Percentiles rank a stretch among this genome's conserved stretches.
Conservation (phyloP, 192 early-diverging fungal genomes). For the Linnemannia zychae region DNA sequence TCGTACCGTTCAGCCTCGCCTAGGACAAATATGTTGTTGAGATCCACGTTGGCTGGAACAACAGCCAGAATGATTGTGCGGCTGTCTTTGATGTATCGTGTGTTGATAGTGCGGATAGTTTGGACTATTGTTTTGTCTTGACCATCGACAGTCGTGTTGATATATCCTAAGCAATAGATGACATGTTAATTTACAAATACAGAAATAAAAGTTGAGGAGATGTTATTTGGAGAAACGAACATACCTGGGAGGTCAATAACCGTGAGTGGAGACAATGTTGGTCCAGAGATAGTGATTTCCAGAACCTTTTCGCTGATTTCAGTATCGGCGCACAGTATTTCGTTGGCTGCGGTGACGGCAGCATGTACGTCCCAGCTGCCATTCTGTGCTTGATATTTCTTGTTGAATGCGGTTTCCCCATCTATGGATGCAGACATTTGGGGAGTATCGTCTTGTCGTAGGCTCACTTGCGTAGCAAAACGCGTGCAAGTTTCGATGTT, state of each 20-base stretch:
- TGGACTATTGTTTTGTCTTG: slow-evolving; percentile 44
- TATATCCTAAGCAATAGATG: slow-evolving; percentile 19
- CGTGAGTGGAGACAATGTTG: slow-evolving; percentile 45
- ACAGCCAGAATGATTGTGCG: slow-evolving; percentile 52
- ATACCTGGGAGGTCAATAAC: slow-evolving; percentile 40
- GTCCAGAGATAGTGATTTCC: slow-evolving; percentile 46
- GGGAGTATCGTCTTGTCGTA: background rate
- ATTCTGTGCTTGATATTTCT: background rate
- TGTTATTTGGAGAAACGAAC: background rate
- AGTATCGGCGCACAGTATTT: slow-evolving; percentile 29
- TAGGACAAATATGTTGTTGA: slow-evolving; percentile 53
- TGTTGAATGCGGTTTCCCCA: slow-evolving; percentile 29
- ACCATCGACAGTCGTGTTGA: slow-evolving; percentile 48
- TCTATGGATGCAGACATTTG: slow-evolving; percentile 37
- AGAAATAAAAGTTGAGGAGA: background rate
- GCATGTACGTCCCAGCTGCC: background rate
- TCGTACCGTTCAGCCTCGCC: slow-evolving; percentile 51
- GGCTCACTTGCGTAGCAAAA: slow-evolving; percentile 45
- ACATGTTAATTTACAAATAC: background rate
- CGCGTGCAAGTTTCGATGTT: slow-evolving; percentile 38
- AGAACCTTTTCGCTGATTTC: slow-evolving; percentile 54
- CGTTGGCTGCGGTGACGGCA: slow-evolving; percentile 34
- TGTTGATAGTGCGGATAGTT: slow-evolving; percentile 45
- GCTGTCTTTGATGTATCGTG: slow-evolving; percentile 48
- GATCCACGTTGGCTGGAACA: slow-evolving; percentile 48